Evolutionary conservation across 148 eudicot species (phyloP).

Genomic region (Suaeda aralocaspica): DNA sequence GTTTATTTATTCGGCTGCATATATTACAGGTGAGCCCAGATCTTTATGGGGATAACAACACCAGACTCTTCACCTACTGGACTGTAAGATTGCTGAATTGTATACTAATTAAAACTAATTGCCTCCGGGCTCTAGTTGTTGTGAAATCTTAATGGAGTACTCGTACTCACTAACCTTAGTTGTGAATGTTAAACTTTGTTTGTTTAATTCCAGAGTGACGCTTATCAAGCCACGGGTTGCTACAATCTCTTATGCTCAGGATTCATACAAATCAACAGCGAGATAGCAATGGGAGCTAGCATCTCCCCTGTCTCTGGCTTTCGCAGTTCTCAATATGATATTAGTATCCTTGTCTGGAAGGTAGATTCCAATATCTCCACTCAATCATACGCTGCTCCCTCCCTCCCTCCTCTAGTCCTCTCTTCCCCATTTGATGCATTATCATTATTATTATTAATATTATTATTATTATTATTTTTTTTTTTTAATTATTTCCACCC

Average conservation of each 20-base stretch:
- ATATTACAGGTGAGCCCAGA: conserved; percentile 86
- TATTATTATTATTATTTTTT: too few species aligned
- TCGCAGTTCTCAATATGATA: conserved; percentile 85
- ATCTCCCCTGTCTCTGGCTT: conserved; percentile 86
- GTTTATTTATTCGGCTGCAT: conserved; percentile 12
- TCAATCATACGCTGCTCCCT: conserved; percentile 16
- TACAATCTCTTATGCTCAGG: conserved; percentile 96
- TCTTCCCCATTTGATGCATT: too few species aligned
- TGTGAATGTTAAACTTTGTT: not conserved
- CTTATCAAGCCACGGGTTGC: conserved; percentile 99
- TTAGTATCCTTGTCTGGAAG: conserved; percentile 98
- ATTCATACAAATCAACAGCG: conserved; percentile 88
- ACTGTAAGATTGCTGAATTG: conserved; percentile 51
- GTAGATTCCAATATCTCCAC: conserved; percentile 37
- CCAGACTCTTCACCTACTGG: conserved; percentile 98
- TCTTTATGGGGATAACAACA: conserved; percentile 96
- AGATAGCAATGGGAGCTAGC: conserved; percentile 98
- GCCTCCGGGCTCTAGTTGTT: too few species aligned
- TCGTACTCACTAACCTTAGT: not conserved
- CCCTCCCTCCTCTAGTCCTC: too few species aligned
- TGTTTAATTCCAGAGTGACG: conserved; percentile 84
- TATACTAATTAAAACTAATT: too few species aligned
- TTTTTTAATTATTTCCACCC: too few species aligned
- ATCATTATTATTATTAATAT: too few species aligned
- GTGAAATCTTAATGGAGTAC: too few species aligned